phyloP scores from a whole-genome alignment of 1,284 basidiomycete species.

The Mycosarcoma maydis region DNA sequence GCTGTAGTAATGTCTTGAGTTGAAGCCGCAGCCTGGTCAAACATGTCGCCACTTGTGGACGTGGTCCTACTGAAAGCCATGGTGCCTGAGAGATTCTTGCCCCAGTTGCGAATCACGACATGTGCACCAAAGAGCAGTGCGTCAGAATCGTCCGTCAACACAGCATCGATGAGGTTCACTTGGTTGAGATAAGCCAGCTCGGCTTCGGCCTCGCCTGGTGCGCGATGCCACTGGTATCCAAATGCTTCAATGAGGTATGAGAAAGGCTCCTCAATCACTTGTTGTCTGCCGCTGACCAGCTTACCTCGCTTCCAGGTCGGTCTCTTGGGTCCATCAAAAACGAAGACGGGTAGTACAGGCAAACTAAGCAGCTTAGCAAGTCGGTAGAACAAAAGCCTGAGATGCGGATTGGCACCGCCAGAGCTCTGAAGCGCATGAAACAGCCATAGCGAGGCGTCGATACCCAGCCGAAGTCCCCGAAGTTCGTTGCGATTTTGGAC shows the following conservation, averaged over 20 bases:
- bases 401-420: constrained; percentile 69
- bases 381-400: constrained; percentile 70
- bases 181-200: constrained; percentile 88
- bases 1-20: not conserved
- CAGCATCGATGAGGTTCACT: constrained; percentile 83
- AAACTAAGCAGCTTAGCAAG: constrained; percentile 76
- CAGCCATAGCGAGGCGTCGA: constrained; percentile 68
- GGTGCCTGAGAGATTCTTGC: constrained; percentile 36
- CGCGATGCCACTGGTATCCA: constrained; percentile 77
- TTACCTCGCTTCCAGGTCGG: constrained; percentile 85
- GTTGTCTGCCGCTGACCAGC: constrained; percentile 71
- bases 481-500: constrained; percentile 17
- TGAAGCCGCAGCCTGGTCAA: constrained; percentile 5
- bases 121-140: constrained; percentile 88
- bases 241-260: constrained; percentile 81
- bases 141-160: constrained; percentile 93
- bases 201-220: constrained; percentile 94
- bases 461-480: constrained; percentile 47
- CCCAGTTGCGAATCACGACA: constrained; percentile 77
- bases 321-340: constrained; percentile 89
- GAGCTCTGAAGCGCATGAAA: constrained; percentile 69
- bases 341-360: constrained; percentile 87
- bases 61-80: constrained; percentile 22
- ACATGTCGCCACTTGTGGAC: constrained; percentile 17
- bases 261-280: constrained; percentile 51